Evolutionary conservation across 139 green algal genomes (phyloP).

Genomic region (Chlamydomonas sp.): DNA sequence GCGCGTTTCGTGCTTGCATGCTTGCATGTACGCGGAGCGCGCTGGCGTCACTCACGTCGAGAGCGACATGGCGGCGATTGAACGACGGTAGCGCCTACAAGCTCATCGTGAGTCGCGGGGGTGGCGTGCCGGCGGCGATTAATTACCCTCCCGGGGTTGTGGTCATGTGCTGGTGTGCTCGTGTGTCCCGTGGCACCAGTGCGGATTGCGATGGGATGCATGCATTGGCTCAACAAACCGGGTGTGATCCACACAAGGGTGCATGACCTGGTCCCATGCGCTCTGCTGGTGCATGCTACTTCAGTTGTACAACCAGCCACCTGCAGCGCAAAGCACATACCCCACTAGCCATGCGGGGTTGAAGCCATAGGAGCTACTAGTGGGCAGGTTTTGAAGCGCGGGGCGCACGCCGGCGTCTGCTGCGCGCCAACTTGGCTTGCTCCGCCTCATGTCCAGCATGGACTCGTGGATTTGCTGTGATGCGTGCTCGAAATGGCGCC

Average conservation of each 20-base stretch:
- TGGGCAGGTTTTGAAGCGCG: neutral
- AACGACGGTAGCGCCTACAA: neutral
- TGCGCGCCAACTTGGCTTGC: neutral
- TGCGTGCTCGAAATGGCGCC: conserved; percentile 73
- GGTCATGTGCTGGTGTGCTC: neutral
- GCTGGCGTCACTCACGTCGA: neutral
- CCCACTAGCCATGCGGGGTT: conserved; percentile 4
- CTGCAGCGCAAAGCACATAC: neutral
- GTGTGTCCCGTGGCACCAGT: neutral
- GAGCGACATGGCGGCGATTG: neutral
- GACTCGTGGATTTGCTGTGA: conserved; percentile 79
- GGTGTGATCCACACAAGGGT: neutral
- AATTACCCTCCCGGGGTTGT: too few species aligned
- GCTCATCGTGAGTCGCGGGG: neutral
- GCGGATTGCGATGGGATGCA: too few species aligned
- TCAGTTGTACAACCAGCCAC: neutral
- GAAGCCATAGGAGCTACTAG: neutral
- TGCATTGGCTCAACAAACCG: neutral
- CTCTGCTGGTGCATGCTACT: neutral
- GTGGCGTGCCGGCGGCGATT: neutral
- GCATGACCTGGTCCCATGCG: neutral
- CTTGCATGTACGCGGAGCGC: neutral
- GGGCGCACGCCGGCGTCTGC: neutral
- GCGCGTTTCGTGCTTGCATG: neutral
- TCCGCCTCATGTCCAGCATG: neutral